Evolutionary conservation across 2,329 filamentous ascomycete genomes (phyloP).

Genomic region (Graphilbum ipis-grandicollis): DNA sequence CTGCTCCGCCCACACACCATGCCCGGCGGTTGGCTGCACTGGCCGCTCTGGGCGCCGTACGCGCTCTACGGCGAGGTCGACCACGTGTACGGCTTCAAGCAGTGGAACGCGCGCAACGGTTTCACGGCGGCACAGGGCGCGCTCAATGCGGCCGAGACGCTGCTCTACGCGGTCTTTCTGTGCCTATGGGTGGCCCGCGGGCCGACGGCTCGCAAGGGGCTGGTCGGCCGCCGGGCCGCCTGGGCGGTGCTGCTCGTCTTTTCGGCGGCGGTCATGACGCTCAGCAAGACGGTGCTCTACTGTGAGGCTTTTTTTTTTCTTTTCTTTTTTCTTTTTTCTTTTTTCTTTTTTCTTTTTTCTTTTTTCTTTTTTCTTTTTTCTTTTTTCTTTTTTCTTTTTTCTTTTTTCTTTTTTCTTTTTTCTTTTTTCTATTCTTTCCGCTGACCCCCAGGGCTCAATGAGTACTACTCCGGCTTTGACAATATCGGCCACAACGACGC

Average conservation of each 20-base stretch:
- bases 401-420: neutral
- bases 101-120: constrained; percentile 48
- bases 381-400: neutral
- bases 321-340: neutral
- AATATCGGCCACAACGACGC: constrained; percentile 39
- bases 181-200: constrained; percentile 16
- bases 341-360: neutral
- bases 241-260: constrained; percentile 30
- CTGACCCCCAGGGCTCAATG: constrained; percentile 28
- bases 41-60: constrained; percentile 61
- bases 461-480: constrained; percentile 36
- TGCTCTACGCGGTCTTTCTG: constrained; percentile 17
- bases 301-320: no score
- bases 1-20: constrained; percentile 67
- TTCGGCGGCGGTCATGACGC: constrained; percentile 38
- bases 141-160: constrained; percentile 20
- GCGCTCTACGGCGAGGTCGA: constrained; percentile 66
- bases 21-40: constrained; percentile 57
- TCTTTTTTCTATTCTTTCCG: neutral
- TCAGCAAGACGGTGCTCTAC: constrained; percentile 45
- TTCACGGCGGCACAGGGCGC: constrained; percentile 62
- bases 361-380: neutral
- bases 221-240: constrained; percentile 26
- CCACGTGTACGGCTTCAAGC: constrained; percentile 64
- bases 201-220: constrained; percentile 9